phyloP scores from a whole-genome alignment of 2,329 filamentous ascomycete species.

The Talaromyces albobiverticillius region DNA sequence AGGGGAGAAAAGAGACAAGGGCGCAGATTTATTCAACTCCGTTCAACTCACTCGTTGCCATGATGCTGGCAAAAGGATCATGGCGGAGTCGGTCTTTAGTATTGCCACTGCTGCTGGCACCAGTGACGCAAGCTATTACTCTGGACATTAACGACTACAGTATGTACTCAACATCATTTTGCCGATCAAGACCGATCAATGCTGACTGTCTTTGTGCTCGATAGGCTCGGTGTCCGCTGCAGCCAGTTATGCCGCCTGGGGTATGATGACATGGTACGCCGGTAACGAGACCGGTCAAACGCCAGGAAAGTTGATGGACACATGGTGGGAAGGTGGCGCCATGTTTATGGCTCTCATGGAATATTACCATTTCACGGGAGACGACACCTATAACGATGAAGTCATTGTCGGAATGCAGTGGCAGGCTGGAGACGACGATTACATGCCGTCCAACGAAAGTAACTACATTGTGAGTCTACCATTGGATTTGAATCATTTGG shows the following conservation, averaged over 20 bases:
- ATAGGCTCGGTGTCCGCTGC: slow-evolving; percentile 47
- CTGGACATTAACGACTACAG: slow-evolving; percentile 1
- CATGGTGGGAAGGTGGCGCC: slow-evolving; percentile 45
- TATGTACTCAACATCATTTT: background rate
- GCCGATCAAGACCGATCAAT: background rate
- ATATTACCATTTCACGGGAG: slow-evolving; percentile 43
- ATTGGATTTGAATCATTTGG: background rate
- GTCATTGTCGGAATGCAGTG: slow-evolving; percentile 34
- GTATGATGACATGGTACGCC: slow-evolving; percentile 54
- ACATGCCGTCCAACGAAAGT: slow-evolving; percentile 41
- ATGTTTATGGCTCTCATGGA: slow-evolving; percentile 42
- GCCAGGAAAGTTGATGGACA: slow-evolving; percentile 49
- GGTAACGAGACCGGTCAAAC: slow-evolving; percentile 47
- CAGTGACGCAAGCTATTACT: slow-evolving; percentile 9
- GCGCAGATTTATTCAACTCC: background rate
- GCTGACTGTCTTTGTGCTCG: background rate
- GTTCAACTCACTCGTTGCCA: background rate
- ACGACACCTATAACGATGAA: slow-evolving; percentile 38
- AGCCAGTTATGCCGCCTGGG: slow-evolving; percentile 43
- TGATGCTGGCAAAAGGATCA: slow-evolving; percentile 4
- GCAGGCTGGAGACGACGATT: slow-evolving; percentile 39
- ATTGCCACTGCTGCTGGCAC: slow-evolving; percentile 11
- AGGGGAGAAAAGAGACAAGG: too few relatives aligned
- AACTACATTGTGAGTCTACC: slow-evolving; percentile 14
- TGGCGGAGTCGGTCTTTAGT: slow-evolving; percentile 9